Evolutionary conservation across 1,284 basidiomycete species (phyloP).

Genomic region (Inonotus hispidus): DNA sequence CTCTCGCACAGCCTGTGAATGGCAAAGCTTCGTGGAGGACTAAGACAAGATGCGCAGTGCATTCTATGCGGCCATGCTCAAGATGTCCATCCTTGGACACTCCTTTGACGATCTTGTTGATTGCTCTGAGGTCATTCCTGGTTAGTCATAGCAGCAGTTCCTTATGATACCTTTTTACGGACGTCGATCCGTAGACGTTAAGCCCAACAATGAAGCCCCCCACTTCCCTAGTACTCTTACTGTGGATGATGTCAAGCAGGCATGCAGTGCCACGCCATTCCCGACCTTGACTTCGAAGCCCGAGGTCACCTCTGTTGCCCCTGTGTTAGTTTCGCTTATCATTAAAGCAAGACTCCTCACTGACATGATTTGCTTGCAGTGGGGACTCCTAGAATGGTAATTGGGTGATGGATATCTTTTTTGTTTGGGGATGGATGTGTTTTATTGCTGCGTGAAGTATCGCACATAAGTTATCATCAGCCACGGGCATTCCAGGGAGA

Average conservation of each 20-base stretch:
- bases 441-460: no score
- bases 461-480: no score
- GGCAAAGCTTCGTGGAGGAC: slow-evolving; percentile 22
- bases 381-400: no score
- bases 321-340: slow-evolving; percentile 1
- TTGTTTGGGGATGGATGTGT: no score
- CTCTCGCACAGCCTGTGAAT: slow-evolving; percentile 21
- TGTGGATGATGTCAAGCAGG: slow-evolving; percentile 12
- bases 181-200: not conserved
- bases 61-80: slow-evolving; percentile 25
- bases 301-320: slow-evolving; percentile 9
- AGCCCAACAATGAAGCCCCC: not conserved
- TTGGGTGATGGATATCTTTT: no score
- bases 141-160: no score
- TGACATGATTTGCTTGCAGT: no score
- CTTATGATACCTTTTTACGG: no score
- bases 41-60: slow-evolving; percentile 13
- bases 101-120: slow-evolving; percentile 20
- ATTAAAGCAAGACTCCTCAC: no score
- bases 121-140: slow-evolving; percentile 20
- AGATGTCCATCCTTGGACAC: slow-evolving; percentile 31
- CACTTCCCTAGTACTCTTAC: slow-evolving; percentile 15
- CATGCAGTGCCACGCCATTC: slow-evolving; percentile 10
- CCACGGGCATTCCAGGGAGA: no score
- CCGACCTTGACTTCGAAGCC: slow-evolving; percentile 8